phyloP scores from a whole-genome alignment of 2,329 filamentous ascomycete genomes.

The Aspergillus novofumigatus region DNA sequence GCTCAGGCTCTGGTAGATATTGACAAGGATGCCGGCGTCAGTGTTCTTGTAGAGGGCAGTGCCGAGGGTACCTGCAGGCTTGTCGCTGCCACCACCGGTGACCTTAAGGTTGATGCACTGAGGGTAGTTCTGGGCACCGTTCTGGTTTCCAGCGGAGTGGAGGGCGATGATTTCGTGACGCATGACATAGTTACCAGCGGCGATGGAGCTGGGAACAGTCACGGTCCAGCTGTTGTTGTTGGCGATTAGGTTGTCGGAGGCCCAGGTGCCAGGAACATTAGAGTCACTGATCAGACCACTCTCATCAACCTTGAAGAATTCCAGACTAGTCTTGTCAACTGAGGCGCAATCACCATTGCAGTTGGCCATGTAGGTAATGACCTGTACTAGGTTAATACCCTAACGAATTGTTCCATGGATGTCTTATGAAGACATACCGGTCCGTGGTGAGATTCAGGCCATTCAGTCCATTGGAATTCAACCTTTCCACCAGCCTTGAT shows the following conservation, averaged over 20 bases:
- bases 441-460: conserved; percentile 63
- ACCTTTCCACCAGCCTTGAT: conserved; percentile 59
- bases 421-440: conserved; percentile 30
- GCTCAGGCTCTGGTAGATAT: conserved; percentile 51
- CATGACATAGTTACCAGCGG: conserved; percentile 51
- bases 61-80: conserved; percentile 47
- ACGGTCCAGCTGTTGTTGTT: conserved; percentile 51
- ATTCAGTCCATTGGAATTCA: conserved; percentile 59
- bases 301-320: conserved; percentile 62
- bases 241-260: conserved; percentile 49
- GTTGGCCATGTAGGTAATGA: conserved; percentile 61
- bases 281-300: conserved; percentile 48
- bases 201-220: conserved; percentile 45
- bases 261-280: conserved; percentile 50
- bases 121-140: conserved; percentile 54
- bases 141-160: conserved; percentile 43
- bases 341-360: conserved; percentile 55
- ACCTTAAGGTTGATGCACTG: conserved; percentile 59
- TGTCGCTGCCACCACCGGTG: conserved; percentile 49
- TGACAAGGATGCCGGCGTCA: conserved; percentile 57
- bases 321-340: conserved; percentile 50
- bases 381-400: conserved; percentile 13
- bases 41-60: conserved; percentile 54
- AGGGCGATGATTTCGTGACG: conserved; percentile 55
- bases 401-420: not conserved